Evolutionary conservation across 257 asterid species (phyloP), one percentile per base, ranked within the genome.

Genomic region (Haberlea rhodopensis): DNA sequence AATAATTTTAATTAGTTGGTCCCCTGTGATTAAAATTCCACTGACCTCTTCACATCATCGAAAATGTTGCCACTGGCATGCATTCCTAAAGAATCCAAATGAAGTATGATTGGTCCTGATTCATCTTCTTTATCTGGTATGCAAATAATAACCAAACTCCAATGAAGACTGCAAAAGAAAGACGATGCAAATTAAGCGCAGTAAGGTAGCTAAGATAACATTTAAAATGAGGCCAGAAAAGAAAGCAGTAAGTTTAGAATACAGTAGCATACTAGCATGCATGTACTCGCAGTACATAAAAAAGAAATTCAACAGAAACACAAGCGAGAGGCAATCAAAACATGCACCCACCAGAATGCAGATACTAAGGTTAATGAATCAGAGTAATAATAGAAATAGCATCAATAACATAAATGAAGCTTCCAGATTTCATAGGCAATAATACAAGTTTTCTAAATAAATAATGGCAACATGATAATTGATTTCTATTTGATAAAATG

Each of bases 71-170:
- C 74, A 85, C 95, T 90, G 57, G 1, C 3, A 73, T 94, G 99
- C 71, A 82, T 60, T 74, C 87, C 80, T 32, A 94, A 73, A 54
- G 99, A 94, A 85, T 94, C 99, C 85, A 94, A 77, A 82, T 94
- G 99, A 76, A 90, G 95, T 46, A 90, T 53, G 55, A 81, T 63
- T 31, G 85, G 91, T 40, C 92, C 90, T 1, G 77, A 76, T 67
- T 76, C 84, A 68, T 81, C 92, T 72, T 88, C 91, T 77, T 85
- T 86, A 29, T 81, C 73, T 60, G 97, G 97, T 62, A 86, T 84
- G 74, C 95, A 87, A 62, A 94, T 85, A 71, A 90, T 88, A 71
- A 80, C 82, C 96, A 94, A 83, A 85, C 99, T 94, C 99, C 99
- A 94, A 76, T 94, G 99, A 27, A 16, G 76, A 62, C 99, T 94